Conservation (phyloP, 495 filamentous ascomycete species). For the Talaromyces proteolyticus region DNA sequence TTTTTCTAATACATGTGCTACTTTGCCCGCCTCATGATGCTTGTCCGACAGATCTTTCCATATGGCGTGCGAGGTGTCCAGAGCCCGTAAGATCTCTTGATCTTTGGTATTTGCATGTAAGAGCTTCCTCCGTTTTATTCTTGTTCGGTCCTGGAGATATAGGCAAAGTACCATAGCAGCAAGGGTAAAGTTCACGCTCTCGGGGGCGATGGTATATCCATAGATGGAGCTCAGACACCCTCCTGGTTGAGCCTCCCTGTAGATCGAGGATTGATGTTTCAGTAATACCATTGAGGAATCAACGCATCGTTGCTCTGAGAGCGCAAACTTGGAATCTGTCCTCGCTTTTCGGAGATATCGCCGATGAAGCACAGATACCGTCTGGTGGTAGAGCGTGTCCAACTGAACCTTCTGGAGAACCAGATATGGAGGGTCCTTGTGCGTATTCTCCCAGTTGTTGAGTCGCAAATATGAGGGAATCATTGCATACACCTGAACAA, state of each 20-base stretch:
- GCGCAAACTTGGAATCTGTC: slow-evolving; percentile 14
- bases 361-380: slow-evolving; percentile 33
- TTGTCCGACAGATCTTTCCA: too few relatives aligned
- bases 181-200: slow-evolving; percentile 39
- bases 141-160: slow-evolving; percentile 28
- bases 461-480: slow-evolving; percentile 7
- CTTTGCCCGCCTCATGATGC: too few relatives aligned
- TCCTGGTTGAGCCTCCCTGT: slow-evolving; percentile 27
- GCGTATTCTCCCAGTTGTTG: slow-evolving; percentile 4
- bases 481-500: slow-evolving; percentile 6
- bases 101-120: too few relatives aligned
- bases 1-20: too few relatives aligned
- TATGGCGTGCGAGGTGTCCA: too few relatives aligned
- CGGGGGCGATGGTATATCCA: slow-evolving; percentile 38
- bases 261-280: slow-evolving; percentile 20
- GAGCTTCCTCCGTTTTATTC: too few relatives aligned
- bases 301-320: slow-evolving; percentile 31
- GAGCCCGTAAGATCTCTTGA: too few relatives aligned
- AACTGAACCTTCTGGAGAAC: slow-evolving; percentile 12
- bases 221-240: slow-evolving; percentile 32
- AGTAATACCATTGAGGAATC: slow-evolving; percentile 36
- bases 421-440: slow-evolving; percentile 12
- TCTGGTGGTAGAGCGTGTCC: slow-evolving; percentile 23
- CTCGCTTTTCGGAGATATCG: slow-evolving; percentile 27
- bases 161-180: slow-evolving; percentile 45